A percentile compares a stretch with the other conserved stretches of the same genome.
Conservation (phyloP, 1,284 basidiomycete genomes). For the Trametes pubescens region DNA sequence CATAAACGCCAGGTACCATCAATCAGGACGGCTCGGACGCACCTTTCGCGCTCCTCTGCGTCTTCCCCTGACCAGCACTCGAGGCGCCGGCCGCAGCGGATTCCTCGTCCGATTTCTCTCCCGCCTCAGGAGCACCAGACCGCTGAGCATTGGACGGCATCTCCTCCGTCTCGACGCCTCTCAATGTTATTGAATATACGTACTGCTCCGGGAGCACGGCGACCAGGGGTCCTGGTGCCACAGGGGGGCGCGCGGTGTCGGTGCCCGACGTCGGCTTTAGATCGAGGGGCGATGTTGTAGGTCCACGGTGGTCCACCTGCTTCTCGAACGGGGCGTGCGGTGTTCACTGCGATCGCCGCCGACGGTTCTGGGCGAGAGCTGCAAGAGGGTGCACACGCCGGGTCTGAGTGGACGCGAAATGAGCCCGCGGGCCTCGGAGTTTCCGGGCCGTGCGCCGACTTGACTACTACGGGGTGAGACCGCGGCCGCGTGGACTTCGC, state of each 20-base stretch:
- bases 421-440: neutral
- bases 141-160: neutral
- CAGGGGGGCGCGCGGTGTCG: neutral
- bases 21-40: constrained; percentile 7
- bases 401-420: neutral
- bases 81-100: constrained; percentile 9
- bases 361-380: neutral
- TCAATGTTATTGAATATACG: too few relatives aligned
- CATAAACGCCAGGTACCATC: constrained; percentile 8
- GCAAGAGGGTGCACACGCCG: neutral
- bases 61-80: constrained; percentile 12
- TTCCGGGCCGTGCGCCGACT: neutral
- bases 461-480: too few relatives aligned
- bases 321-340: neutral
- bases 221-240: neutral
- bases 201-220: too few relatives aligned
- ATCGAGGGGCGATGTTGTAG: constrained; percentile 7
- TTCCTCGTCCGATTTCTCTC: constrained; percentile 12
- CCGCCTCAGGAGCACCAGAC: neutral
- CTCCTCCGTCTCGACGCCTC: too few relatives aligned
- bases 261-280: neutral
- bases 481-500: too few relatives aligned
- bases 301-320: constrained; percentile 19
- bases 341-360: neutral
- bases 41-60: constrained; percentile 68